phyloP scores from a whole-genome alignment of 2,329 filamentous ascomycete genomes.

The Cladosporium sp. region DNA sequence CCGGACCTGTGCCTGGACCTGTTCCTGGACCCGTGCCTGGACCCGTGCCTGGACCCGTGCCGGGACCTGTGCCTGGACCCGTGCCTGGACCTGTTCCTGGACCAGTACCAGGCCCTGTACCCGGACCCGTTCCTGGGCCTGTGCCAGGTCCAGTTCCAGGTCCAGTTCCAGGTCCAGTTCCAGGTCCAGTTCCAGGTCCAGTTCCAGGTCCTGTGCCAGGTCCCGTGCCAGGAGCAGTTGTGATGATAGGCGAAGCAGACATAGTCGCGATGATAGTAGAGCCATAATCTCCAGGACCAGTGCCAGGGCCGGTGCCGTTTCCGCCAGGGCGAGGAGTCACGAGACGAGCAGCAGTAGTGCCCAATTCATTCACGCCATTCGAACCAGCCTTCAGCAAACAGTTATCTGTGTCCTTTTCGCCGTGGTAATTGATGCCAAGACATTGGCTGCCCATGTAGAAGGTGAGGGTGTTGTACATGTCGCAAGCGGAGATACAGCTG shows the following conservation, averaged over 20 bases:
- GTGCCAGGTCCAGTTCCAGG: constrained; percentile 23
- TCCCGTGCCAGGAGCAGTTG: constrained; percentile 24
- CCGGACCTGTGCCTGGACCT: constrained; percentile 22
- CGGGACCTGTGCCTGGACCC: constrained; percentile 17
- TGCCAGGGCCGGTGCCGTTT: constrained; percentile 24
- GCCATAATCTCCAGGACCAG: constrained; percentile 17
- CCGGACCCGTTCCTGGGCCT: constrained; percentile 20
- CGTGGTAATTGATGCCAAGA: constrained; percentile 30
- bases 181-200: too few species aligned
- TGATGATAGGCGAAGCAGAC: neutral
- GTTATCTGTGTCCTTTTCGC: constrained; percentile 23
- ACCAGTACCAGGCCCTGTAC: constrained; percentile 23
- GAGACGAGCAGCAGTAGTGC: constrained; percentile 25
- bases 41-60: constrained; percentile 13
- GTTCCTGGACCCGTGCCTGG: constrained; percentile 19
- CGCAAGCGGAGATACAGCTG: constrained; percentile 35
- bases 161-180: constrained; percentile 21
- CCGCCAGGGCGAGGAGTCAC: constrained; percentile 22
- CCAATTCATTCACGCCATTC: neutral
- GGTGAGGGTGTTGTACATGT: constrained; percentile 33
- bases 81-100: constrained; percentile 17
- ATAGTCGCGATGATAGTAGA: constrained; percentile 21
- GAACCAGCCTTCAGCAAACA: constrained; percentile 29
- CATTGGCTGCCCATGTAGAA: constrained; percentile 29
- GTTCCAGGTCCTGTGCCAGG: too few species aligned